These are phyloP conservation scores for Hemileccinum rubropunctum DNA, from an alignment of 768 basidiomycete species.

Conservation along the genomic window DNA sequence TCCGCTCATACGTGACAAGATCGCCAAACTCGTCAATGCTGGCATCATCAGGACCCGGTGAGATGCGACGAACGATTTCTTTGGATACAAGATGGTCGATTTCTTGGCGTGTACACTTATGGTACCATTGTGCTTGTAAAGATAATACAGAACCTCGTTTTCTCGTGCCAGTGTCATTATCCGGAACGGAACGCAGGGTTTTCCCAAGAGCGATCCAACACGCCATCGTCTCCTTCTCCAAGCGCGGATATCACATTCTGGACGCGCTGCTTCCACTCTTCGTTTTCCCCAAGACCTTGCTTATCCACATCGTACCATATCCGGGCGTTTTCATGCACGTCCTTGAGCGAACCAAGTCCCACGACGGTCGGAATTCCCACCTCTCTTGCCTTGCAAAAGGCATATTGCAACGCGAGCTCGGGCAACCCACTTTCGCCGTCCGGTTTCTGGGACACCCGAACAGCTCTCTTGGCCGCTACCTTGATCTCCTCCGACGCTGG, in stretches of 20 bases:
- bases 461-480: constrained; percentile 41
- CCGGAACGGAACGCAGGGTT: constrained; percentile 40
- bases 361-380: constrained; percentile 60
- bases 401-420: constrained; percentile 71
- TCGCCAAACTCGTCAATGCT: constrained; percentile 86
- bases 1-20: constrained; percentile 73
- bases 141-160: constrained; percentile 23
- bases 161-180: no score
- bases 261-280: constrained; percentile 41
- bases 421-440: constrained; percentile 45
- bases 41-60: constrained; percentile 89
- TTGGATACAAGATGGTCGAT: constrained; percentile 13
- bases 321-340: constrained; percentile 71
- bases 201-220: constrained; percentile 71
- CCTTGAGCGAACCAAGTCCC: constrained; percentile 65
- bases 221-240: constrained; percentile 34
- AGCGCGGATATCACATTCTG: constrained; percentile 42
- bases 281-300: constrained; percentile 33
- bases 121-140: constrained; percentile 22
- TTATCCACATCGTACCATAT: constrained; percentile 64
- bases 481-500: constrained; percentile 59
- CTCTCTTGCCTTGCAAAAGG: constrained; percentile 48
- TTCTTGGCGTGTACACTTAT: constrained; percentile 20
- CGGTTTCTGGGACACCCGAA: constrained; percentile 31
- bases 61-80: constrained; percentile 16